phyloP scores from a whole-genome alignment of 164 flowering plant species.

The Tinospora cordifolia region DNA sequence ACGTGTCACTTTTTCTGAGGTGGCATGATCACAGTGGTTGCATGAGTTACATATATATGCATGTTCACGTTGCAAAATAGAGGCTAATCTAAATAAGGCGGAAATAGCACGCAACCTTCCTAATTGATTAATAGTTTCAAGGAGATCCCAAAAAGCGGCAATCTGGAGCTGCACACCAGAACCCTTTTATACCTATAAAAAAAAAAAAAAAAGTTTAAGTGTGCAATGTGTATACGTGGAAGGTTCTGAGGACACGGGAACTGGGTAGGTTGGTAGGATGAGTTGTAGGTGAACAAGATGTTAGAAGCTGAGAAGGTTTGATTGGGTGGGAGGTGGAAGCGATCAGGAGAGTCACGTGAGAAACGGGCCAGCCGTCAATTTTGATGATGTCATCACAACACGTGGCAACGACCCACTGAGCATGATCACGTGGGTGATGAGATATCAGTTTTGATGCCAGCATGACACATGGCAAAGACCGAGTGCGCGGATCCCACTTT shows the following conservation, averaged over 20 bases:
- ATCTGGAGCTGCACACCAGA: not conserved
- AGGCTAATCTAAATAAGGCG: constrained; percentile 1
- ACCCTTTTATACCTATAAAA: not conserved
- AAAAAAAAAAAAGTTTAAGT: too few species aligned
- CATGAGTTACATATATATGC: not conserved
- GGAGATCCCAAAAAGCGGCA: not conserved
- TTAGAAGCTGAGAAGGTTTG: not conserved
- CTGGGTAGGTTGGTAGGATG: not conserved
- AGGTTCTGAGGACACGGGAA: not conserved
- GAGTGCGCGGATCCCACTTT: not conserved
- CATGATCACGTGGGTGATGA: not conserved
- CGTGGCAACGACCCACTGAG: not conserved
- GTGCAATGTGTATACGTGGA: not conserved
- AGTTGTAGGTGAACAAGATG: not conserved
- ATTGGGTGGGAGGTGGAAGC: constrained; percentile 1
- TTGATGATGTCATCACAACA: not conserved
- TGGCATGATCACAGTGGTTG: not conserved
- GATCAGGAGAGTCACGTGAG: constrained; percentile 8
- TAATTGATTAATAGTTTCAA: not conserved
- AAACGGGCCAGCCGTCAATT: not conserved
- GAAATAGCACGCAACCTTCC: not conserved
- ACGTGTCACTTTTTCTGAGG: not conserved
- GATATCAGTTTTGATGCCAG: not conserved
- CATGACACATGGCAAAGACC: not conserved
- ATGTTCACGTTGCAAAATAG: not conserved